A percentile compares a stretch with the other conserved stretches of the same genome.
Evolutionary conservation across 148 eudicot genomes (phyloP).

Genomic region (Hydrangea macrophylla): DNA sequence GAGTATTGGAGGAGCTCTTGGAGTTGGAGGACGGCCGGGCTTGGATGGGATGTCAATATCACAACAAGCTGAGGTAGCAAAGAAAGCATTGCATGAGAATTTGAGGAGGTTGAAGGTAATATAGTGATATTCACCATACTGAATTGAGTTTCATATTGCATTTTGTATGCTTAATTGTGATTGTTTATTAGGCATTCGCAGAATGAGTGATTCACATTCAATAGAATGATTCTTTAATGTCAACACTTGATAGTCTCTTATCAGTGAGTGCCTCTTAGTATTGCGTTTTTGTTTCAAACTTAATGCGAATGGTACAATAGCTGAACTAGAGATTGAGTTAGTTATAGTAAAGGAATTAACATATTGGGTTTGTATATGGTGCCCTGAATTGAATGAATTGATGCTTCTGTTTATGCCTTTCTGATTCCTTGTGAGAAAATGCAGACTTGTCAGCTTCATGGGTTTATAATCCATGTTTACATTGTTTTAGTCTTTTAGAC

Average conservation of each 20-base stretch:
- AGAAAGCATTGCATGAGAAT: constrained; percentile 71
- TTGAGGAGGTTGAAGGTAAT: constrained; percentile 75
- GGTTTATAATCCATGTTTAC: too few species aligned
- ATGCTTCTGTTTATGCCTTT: too few species aligned
- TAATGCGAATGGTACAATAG: too few species aligned
- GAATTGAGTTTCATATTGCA: neutral
- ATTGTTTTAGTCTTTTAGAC: neutral
- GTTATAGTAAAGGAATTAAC: too few species aligned
- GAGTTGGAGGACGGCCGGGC: too few species aligned
- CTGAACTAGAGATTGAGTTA: too few species aligned
- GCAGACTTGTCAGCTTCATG: neutral
- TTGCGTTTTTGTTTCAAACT: neutral
- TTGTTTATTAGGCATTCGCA: neutral
- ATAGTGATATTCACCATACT: neutral
- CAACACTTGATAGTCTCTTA: neutral
- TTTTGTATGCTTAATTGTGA: neutral
- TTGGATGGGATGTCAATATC: constrained; percentile 55
- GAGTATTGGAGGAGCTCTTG: constrained; percentile 64
- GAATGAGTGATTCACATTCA: neutral
- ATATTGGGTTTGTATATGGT: too few species aligned
- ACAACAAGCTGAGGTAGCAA: constrained; percentile 81
- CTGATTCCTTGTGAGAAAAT: too few species aligned
- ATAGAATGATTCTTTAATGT: neutral
- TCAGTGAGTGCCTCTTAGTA: neutral
- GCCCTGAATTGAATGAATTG: too few species aligned